Evolutionary conservation across 179 eudicot genomes (phyloP), one percentile per base, ranked within the genome.

Genomic region (Silene noctiflora): DNA sequence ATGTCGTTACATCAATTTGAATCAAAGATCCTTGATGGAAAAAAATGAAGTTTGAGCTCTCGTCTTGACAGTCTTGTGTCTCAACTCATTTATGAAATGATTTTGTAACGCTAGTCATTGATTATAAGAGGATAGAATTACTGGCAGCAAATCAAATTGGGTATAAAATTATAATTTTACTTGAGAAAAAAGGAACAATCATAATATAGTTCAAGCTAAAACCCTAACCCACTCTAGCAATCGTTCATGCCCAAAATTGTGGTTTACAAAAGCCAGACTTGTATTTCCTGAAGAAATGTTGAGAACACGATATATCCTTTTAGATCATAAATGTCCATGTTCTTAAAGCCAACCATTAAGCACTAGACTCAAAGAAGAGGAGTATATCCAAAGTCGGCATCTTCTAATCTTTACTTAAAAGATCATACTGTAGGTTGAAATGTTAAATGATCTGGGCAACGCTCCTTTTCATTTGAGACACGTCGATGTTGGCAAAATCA

Each of bases 321-420:
- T 46, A 44, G 53, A 58, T 76, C 66, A 67, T 33, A 77, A 69
- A 55, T 71, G 79, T 74, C 71, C 67, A 29, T 64, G 72, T 78
- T 74, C 75, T 14, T 55, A 77, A 71, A 78, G n/a, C 74, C 31
- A 42, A 75, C 59, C 69, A 31, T 20, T 75, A 69, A 51, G 67
- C 64, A 69, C 44, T 64, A 64, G 76, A 39, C 35, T 56, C 42
- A 60, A 55, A 78, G 65, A 75, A 71, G 71, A 22, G 48, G 73
- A 66, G 56, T 42, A 56, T 48, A 69, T 58, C 67, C 55, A 63
- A 69, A 48, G 72, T 39, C 22, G 77, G 75, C 21, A 69, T 74
- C 63, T 62, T 35, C 74, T 11, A 27, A 22, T 55, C 48, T 58
- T 70, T 19, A 65, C 72, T 63, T 51, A 19, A 51, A 51, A 51